Base-by-base conservation (phyloP, 176 grass and related monocot species). In the Dactylis glomerata region DNA sequence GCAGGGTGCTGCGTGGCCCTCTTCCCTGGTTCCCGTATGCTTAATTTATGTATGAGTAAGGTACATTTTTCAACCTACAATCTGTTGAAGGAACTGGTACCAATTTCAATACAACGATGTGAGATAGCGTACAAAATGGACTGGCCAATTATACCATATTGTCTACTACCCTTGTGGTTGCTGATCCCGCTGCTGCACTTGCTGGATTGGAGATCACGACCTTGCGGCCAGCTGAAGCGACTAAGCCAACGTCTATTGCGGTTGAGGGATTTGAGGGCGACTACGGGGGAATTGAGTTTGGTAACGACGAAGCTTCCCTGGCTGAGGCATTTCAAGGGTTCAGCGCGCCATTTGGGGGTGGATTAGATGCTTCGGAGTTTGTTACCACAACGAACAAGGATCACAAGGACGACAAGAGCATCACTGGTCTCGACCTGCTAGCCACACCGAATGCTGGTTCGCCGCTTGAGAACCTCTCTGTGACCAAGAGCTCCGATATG, bases 211-310 rank as follows among this genome's bases (percentile, higher is more conserved):
- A 99, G 88, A 91, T 99, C 69, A 96, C 93, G 6, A 82, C 96
- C 11, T 76, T 96, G 4, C 96, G 93, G 0, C 93, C 91, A 52
- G 91, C 96, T 12, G 96, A 99, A 86, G 93, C 91, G 1, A 99
- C 91, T 9, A 99, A 99, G 58, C 96, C 96, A 4, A 96, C 96
- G 6, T 94, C 92, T 34, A 90, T 99, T 24, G 91, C 86, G 1
- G 96, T 99, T 24, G 93, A 99, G 57, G 96, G 96, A 36, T 99
- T 99, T 66, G 96, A 99, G 77, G 96, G 96, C 9, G 96, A 99
- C 54, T 99, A 99, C 8, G 96, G 96, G 32, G 96, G 96, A 59
- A 94, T 99, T 49, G 96, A 99, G 83, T 99, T 99, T 15, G 86
- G 96, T 69, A 92, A 90, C 10, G 96, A 99, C 78, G 96, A 99